A percentile compares a stretch with the other conserved stretches of the same genome.
Conservation (phyloP, 2,329 filamentous ascomycete genomes). For the Pestalotiopsis sp. region DNA sequence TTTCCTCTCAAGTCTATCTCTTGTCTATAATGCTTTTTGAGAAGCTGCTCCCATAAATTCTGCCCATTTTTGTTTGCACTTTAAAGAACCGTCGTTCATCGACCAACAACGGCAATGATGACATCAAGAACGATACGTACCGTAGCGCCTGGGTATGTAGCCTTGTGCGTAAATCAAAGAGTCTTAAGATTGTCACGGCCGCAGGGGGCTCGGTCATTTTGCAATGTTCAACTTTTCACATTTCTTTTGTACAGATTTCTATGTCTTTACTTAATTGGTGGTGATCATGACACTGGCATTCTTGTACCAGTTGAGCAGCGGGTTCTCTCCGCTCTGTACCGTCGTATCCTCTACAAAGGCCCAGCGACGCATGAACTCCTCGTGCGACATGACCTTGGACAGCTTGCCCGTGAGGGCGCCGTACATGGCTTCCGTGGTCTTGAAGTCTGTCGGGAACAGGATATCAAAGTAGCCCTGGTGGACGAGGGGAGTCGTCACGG, state of each 20-base stretch:
- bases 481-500: conserved; percentile 87
- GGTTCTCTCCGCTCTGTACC: conserved; percentile 90
- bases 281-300: conserved; percentile 94
- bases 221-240: background rate
- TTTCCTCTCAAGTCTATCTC: background rate
- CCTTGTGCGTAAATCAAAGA: too few relatives aligned
- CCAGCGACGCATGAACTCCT: conserved; percentile 89
- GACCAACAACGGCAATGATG: too few relatives aligned
- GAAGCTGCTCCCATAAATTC: too few relatives aligned
- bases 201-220: background rate
- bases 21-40: background rate
- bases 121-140: too few relatives aligned
- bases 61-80: too few relatives aligned
- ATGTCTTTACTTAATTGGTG: conserved; percentile 8
- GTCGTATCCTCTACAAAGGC: conserved; percentile 88
- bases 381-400: conserved; percentile 82
- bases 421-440: conserved; percentile 88
- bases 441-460: conserved; percentile 95
- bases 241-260: background rate
- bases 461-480: conserved; percentile 99
- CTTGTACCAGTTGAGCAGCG: conserved; percentile 88
- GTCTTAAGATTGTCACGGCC: too few relatives aligned
- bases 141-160: too few relatives aligned
- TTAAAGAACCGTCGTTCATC: too few relatives aligned
- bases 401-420: conserved; percentile 90